Evolutionary conservation across 495 filamentous ascomycete genomes (phyloP).

Genomic region (Podospora fimiseda): DNA sequence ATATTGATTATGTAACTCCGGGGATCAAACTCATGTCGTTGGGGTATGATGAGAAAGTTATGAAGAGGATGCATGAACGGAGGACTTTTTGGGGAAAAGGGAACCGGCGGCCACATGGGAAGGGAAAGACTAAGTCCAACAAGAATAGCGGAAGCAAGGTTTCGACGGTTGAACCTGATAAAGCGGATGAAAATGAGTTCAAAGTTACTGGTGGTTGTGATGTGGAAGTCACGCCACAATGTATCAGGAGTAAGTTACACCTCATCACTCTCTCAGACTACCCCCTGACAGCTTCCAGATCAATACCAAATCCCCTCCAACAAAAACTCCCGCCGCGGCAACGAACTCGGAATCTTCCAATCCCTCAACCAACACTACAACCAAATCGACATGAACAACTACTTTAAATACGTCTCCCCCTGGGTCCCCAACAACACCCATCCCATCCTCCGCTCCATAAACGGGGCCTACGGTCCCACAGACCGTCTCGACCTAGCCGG

Average conservation of each 20-base stretch:
- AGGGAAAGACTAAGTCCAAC: background rate
- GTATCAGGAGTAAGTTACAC: constrained; percentile 26
- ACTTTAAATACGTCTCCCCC: constrained; percentile 46
- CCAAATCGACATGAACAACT: constrained; percentile 54
- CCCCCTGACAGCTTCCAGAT: constrained; percentile 6
- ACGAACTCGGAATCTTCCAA: constrained; percentile 32
- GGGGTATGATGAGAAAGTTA: constrained; percentile 8
- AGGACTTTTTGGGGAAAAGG: constrained; percentile 2
- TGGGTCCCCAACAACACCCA: constrained; percentile 30
- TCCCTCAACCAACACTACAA: constrained; percentile 31
- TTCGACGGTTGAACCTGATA: background rate
- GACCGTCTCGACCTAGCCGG: constrained; percentile 25
- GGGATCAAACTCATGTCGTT: constrained; percentile 39
- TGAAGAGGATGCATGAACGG: constrained; percentile 8
- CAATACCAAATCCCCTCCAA: constrained; percentile 30
- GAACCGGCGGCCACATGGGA: background rate
- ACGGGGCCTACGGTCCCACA: constrained; percentile 33
- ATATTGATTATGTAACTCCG: constrained; percentile 56
- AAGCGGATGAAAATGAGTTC: constrained; percentile 11
- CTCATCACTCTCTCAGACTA: background rate
- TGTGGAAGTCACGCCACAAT: constrained; percentile 27
- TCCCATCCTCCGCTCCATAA: constrained; percentile 32
- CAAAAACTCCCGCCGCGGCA: constrained; percentile 22
- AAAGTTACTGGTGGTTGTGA: constrained; percentile 20
- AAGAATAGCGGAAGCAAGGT: background rate